A percentile compares a stretch with the other conserved stretches of the same genome.
Conservation (phyloP, 2,329 filamentous ascomycete genomes). For the Aspergillus tubingensis region DNA sequence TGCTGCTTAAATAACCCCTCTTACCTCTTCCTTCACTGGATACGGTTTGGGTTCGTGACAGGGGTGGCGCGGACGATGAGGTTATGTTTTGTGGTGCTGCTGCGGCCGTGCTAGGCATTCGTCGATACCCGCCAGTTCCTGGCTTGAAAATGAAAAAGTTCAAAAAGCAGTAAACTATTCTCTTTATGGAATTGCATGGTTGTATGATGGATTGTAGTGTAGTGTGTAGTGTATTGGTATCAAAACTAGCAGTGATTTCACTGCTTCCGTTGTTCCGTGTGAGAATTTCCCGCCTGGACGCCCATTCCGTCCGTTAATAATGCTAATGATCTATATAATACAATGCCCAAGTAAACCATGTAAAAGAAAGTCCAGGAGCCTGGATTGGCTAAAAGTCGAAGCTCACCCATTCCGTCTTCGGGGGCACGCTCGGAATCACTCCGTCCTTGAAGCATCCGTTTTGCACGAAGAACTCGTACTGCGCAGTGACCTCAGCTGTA, state of each 20-base stretch:
- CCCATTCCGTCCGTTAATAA: not conserved
- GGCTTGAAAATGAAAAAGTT: conserved; percentile 34
- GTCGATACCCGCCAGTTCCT: conserved; percentile 36
- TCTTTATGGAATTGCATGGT: not conserved
- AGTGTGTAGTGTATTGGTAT: not conserved
- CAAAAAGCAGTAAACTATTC: conserved; percentile 28
- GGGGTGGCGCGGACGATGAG: conserved; percentile 20
- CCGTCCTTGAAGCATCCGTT: conserved; percentile 70
- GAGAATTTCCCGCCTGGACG: not conserved
- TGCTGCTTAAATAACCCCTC: conserved; percentile 47
- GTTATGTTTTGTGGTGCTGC: conserved; percentile 20
- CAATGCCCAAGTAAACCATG: not conserved
- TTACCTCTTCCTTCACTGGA: not conserved
- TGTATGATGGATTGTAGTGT: not conserved
- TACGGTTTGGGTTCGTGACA: conserved; percentile 4
- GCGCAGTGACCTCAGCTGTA: conserved; percentile 56
- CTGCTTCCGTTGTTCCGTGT: not conserved
- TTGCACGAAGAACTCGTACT: conserved; percentile 66
- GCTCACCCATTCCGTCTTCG: conserved; percentile 71
- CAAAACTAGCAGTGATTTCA: not conserved
- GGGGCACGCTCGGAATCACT: conserved; percentile 74
- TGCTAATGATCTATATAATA: conserved; percentile 12
- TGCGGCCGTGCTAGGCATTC: conserved; percentile 13
- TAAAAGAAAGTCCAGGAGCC: conserved; percentile 15
- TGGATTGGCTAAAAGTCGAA: conserved; percentile 67